phyloP scores from a whole-genome alignment of 1,139 yeast genomes.

The Yamadazyma aaseri region DNA sequence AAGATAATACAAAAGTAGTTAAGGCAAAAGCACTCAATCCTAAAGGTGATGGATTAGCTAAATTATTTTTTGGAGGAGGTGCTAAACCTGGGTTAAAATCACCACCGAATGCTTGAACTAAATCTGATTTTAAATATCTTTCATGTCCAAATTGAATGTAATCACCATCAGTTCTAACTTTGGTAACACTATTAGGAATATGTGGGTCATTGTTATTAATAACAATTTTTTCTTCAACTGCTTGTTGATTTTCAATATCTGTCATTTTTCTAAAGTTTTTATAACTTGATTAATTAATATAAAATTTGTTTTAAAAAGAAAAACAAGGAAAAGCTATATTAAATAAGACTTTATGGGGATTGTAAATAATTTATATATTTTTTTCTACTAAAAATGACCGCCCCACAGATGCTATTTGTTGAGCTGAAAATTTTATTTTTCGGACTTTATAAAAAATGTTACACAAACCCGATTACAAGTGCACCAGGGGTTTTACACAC shows the following conservation, averaged over 20 bases:
- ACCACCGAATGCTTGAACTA: constrained; percentile 75
- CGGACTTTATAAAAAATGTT: constrained; percentile 7
- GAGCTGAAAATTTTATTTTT: constrained; percentile 1
- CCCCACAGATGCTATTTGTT: constrained; percentile 1
- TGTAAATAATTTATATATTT: constrained; percentile 2
- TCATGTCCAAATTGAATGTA: constrained; percentile 73
- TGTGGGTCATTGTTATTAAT: constrained; percentile 12
- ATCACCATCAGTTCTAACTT: constrained; percentile 45
- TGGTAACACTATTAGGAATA: constrained; percentile 20
- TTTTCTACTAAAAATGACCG: neutral
- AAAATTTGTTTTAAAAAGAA: neutral
- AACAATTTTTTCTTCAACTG: constrained; percentile 22
- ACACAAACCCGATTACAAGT: constrained; percentile 8
- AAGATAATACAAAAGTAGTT: constrained; percentile 77
- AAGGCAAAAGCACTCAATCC: constrained; percentile 84
- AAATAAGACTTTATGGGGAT: constrained; percentile 1
- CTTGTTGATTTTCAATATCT: constrained; percentile 31
- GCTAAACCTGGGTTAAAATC: constrained; percentile 62
- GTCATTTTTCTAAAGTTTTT: constrained; percentile 12
- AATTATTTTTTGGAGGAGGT: constrained; percentile 65
- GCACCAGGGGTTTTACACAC: no score
- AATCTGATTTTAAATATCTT: constrained; percentile 60
- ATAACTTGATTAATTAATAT: no score
- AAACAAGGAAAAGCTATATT: neutral
- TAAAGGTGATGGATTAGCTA: constrained; percentile 87